Conservation (phyloP, 345 rosid genomes). For the Brassica carinata region DNA sequence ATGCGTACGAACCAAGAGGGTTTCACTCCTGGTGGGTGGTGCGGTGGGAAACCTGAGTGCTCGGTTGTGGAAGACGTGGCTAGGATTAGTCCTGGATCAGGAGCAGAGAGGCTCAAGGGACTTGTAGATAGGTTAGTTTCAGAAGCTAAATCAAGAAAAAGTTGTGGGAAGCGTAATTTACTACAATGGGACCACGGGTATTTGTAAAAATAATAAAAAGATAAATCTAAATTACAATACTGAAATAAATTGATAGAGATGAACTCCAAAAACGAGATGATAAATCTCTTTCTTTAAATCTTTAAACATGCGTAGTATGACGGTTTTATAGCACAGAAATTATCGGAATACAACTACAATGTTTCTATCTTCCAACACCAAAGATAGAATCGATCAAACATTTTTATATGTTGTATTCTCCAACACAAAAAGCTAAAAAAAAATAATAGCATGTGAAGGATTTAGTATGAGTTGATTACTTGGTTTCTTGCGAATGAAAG, state of each 20-base stretch:
- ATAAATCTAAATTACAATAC: background rate
- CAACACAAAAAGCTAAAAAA: no score
- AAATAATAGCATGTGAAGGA: no score
- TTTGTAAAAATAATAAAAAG: background rate
- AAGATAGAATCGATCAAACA: no score
- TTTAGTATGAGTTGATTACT: background rate
- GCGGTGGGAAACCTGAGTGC: slow-evolving; percentile 69
- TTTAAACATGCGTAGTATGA: no score
- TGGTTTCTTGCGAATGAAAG: background rate
- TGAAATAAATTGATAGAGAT: background rate
- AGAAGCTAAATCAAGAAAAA: slow-evolving; percentile 44
- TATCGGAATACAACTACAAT: no score
- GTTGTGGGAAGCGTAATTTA: background rate
- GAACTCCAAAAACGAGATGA: background rate
- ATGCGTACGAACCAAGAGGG: slow-evolving; percentile 48
- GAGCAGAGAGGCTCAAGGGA: slow-evolving; percentile 64
- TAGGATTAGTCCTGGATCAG: slow-evolving; percentile 71
- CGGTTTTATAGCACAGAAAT: no score
- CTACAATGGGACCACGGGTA: background rate
- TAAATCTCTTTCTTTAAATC: no score
- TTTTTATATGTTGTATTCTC: no score
- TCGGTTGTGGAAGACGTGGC: slow-evolving; percentile 59
- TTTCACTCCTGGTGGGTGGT: slow-evolving; percentile 98
- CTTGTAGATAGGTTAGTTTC: slow-evolving; percentile 59
- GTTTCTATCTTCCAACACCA: no score